These are phyloP conservation scores for Coprinellus aureogranulatus DNA, from an alignment of 768 basidiomycete species.

Conservation along the genomic window DNA sequence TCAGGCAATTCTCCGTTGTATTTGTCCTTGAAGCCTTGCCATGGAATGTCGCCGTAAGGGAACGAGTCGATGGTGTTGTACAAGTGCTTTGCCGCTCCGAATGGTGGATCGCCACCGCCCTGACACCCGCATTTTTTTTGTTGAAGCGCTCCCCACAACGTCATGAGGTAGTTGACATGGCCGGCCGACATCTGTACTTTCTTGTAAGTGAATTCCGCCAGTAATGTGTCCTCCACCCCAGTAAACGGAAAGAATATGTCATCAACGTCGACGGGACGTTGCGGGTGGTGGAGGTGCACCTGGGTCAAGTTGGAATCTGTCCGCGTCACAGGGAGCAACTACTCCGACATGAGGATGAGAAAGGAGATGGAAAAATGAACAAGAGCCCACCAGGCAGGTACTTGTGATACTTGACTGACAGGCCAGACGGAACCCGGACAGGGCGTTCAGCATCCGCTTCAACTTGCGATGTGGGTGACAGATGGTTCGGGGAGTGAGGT, in stretches of 20 bases:
- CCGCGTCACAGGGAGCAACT: too few species aligned
- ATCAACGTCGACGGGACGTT: background rate
- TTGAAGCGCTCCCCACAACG: background rate
- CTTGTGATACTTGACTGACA: too few species aligned
- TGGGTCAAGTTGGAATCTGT: too few species aligned
- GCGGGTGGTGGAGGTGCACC: background rate
- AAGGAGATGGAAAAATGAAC: too few species aligned
- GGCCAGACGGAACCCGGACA: too few species aligned
- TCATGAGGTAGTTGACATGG: conserved; percentile 22
- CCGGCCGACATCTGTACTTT: conserved; percentile 14
- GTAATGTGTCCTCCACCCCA: conserved; percentile 6
- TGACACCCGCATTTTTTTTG: too few species aligned
- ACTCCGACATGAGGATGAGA: too few species aligned
- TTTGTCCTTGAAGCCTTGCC: conserved; percentile 30
- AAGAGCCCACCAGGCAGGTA: too few species aligned
- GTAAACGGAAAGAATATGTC: background rate
- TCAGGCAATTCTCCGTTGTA: conserved; percentile 22
- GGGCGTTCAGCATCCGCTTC: too few species aligned
- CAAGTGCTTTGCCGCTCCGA: conserved; percentile 16
- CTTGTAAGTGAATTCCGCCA: conserved; percentile 17
- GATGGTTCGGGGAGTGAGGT: too few species aligned
- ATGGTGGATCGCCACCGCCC: too few species aligned
- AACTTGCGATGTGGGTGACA: too few species aligned
- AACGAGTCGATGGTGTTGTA: conserved; percentile 31
- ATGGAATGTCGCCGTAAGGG: conserved; percentile 33